Conservation (phyloP, 768 basidiomycete genomes). For the Clathrus columnatus region DNA sequence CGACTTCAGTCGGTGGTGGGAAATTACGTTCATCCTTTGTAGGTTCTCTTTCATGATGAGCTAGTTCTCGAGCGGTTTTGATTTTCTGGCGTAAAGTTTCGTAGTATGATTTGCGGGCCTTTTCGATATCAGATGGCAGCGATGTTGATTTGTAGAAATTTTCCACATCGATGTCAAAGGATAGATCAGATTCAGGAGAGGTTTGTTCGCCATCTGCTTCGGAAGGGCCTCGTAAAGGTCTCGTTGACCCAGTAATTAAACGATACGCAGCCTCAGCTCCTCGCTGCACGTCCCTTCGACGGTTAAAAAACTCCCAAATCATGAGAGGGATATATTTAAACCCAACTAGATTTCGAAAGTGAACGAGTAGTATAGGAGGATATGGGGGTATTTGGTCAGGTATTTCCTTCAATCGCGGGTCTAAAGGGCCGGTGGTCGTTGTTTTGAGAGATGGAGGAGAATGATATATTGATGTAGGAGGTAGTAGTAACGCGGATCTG, state of each 20-base stretch:
- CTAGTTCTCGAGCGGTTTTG: constrained; percentile 63
- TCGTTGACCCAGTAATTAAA: constrained; percentile 53
- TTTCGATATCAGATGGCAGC: constrained; percentile 50
- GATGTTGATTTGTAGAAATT: constrained; percentile 55
- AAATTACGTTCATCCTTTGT: constrained; percentile 73
- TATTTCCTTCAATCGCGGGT: constrained; percentile 33
- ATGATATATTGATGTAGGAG: constrained; percentile 21
- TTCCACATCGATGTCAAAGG: constrained; percentile 65
- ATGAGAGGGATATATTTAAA: constrained; percentile 79
- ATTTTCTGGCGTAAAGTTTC: constrained; percentile 58
- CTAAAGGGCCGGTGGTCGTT: constrained; percentile 12
- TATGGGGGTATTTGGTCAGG: constrained; percentile 56
- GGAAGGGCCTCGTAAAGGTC: constrained; percentile 43
- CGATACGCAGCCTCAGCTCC: constrained; percentile 79
- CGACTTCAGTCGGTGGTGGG: constrained; percentile 82
- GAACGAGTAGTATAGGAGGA: constrained; percentile 72
- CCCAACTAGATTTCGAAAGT: constrained; percentile 70
- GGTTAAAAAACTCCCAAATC: constrained; percentile 91
- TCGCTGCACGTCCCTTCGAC: constrained; percentile 64
- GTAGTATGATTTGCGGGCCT: constrained; percentile 71
- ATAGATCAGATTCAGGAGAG: constrained; percentile 45
- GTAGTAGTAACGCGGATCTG: constrained; percentile 22
- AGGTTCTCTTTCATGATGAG: constrained; percentile 66
- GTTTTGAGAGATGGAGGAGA: constrained; percentile 18
- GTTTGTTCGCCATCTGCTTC: constrained; percentile 13